These are phyloP conservation scores for Fusarium incarnatum DNA, from an alignment of 2,329 filamentous ascomycete species.

Conservation along the genomic window DNA sequence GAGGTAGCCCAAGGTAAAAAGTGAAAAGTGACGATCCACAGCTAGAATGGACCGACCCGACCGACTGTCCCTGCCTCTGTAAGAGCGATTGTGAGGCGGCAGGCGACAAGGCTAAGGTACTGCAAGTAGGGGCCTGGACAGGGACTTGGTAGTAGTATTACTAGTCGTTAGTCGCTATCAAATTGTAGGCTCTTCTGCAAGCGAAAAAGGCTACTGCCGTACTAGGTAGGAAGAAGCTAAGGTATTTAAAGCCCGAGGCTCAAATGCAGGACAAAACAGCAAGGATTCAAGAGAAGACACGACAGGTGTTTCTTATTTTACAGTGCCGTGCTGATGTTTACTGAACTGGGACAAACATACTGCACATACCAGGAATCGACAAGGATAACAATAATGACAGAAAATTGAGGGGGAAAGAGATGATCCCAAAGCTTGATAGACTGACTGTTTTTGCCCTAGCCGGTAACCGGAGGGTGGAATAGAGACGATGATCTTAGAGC, in stretches of 20 bases:
- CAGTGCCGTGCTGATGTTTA: not conserved
- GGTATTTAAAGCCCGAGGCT: constrained; percentile 22
- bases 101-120: constrained; percentile 14
- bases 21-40: constrained; percentile 48
- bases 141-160: constrained; percentile 16
- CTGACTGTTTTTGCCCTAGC: constrained; percentile 4
- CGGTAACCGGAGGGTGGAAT: not conserved
- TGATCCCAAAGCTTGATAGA: constrained; percentile 9
- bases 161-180: not conserved
- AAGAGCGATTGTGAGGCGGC: constrained; percentile 23
- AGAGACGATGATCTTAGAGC: not conserved
- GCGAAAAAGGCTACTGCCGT: constrained; percentile 17
- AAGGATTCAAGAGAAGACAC: constrained; percentile 12
- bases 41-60: constrained; percentile 18
- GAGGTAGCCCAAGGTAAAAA: constrained; percentile 36
- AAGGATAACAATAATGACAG: constrained; percentile 26
- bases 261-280: constrained; percentile 9
- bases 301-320: constrained; percentile 5
- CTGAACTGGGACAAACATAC: not conserved
- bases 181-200: constrained; percentile 21
- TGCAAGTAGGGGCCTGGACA: constrained; percentile 21
- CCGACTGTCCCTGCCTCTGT: constrained; percentile 10
- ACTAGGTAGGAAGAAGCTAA: constrained; percentile 27
- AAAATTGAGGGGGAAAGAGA: constrained; percentile 1
- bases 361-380: not conserved